Evolutionary conservation across 129 eudicot genomes (phyloP).

Genomic region (Centella asiatica): DNA sequence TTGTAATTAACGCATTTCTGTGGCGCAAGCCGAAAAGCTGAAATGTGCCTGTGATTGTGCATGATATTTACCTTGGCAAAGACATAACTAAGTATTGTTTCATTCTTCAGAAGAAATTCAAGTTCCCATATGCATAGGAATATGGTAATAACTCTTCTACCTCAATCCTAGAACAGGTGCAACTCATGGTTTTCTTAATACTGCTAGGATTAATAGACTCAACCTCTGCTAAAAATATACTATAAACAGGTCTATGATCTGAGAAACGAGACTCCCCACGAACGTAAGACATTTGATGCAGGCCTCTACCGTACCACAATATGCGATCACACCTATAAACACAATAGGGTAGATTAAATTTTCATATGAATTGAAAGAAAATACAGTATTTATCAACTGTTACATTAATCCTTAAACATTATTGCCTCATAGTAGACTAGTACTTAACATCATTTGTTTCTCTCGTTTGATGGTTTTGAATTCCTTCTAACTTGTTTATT

Average conservation of each 20-base stretch:
- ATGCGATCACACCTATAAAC: constrained; percentile 90
- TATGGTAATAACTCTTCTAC: constrained; percentile 76
- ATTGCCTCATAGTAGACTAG: no score
- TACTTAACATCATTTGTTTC: not conserved
- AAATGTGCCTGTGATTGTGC: not conserved
- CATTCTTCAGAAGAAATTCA: constrained; percentile 23
- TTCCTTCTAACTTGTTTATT: not conserved
- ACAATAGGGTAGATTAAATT: not conserved
- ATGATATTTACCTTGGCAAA: not conserved
- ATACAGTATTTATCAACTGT: not conserved
- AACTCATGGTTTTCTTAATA: constrained; percentile 46
- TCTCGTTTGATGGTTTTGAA: not conserved
- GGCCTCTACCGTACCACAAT: constrained; percentile 80
- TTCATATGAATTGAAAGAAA: not conserved
- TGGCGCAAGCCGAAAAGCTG: not conserved
- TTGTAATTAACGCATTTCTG: constrained; percentile 8
- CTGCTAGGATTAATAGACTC: constrained; percentile 49
- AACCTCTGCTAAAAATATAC: constrained; percentile 71
- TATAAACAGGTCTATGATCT: constrained; percentile 82
- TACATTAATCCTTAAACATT: not conserved
- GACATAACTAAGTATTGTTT: not conserved
- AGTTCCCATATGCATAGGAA: constrained; percentile 37
- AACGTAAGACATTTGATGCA: constrained; percentile 65
- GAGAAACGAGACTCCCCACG: constrained; percentile 88
- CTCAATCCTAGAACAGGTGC: constrained; percentile 57